Base-by-base conservation (phyloP, 106 monocot species). In the Phalaenopsis aphrodite region DNA sequence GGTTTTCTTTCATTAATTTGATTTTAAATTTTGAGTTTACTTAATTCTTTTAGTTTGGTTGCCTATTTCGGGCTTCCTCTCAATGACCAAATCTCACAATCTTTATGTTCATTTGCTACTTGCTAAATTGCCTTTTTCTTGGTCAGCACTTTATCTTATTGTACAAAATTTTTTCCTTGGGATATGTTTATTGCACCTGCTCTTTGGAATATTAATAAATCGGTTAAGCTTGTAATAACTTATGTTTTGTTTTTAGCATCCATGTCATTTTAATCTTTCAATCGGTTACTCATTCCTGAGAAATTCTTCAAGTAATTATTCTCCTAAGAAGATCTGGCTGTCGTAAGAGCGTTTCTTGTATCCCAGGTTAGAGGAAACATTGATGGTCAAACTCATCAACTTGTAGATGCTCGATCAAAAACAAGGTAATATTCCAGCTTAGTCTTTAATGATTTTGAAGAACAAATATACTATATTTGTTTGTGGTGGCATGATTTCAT, bases 321-420 rank as follows among this genome's bases (percentile, higher is more conserved):
- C 11, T 11, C 11, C 37, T 8, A 21, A 37, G 14, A 69, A 6
- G 7, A 10, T 30, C 24, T 36, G 37, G 36, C 5, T 11, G 68
- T 69, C 21, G 9, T 69, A 37, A 38, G 42, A 73, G 16, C 41
- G 42, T 41, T 43, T 83, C 72, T 46, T 56, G 66, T 80, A 42
- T 87, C 83, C 87, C 89, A 99, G 95, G 75, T 99, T 77, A 93
- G 88, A 85, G 78, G 95, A 84, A 99, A 99, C 73, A 85, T 99
- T 86, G 81, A 87, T 14, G 58, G 78, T 9, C 86, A 90, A 85
- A 87, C 85, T 42, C 83, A 95, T 90, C 98, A 95, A 79, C 99
- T 88, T 84, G 82, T 99, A 68, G 99, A 99, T 93, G 99, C 94
- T 76, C 91, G 99, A 68, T 83, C 89, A 79, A 95, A 95, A 75